Conservation (phyloP, 345 rosid genomes). For the Balakata baccata region DNA sequence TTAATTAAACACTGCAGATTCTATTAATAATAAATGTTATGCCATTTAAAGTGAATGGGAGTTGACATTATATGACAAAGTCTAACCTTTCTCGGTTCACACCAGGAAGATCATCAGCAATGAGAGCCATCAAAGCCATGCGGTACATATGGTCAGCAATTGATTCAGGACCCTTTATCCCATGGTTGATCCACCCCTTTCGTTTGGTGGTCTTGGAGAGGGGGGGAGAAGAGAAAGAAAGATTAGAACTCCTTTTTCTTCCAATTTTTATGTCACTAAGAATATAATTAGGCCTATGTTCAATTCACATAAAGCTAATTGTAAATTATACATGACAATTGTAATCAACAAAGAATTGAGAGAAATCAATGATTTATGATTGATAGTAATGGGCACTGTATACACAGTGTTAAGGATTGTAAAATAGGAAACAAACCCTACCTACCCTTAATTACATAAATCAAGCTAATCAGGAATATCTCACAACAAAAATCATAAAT, state of each 20-base stretch:
- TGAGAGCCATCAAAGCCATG: constrained; percentile 31
- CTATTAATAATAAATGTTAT: background rate
- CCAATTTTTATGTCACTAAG: background rate
- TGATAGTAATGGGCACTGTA: too few species aligned
- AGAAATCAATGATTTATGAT: too few species aligned
- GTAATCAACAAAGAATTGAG: too few species aligned
- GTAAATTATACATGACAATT: background rate
- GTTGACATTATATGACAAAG: background rate
- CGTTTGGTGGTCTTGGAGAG: constrained; percentile 26
- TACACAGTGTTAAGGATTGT: too few species aligned
- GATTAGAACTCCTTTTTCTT: background rate
- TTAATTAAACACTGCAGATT: background rate
- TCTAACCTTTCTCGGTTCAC: constrained; percentile 30
- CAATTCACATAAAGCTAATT: background rate
- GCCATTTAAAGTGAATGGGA: background rate
- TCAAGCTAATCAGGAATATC: too few species aligned
- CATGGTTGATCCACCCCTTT: constrained; percentile 36
- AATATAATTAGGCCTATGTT: background rate
- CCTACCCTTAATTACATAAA: too few species aligned
- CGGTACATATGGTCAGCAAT: constrained; percentile 39
- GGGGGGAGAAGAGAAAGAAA: background rate
- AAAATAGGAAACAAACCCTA: too few species aligned
- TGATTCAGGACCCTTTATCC: constrained; percentile 32
- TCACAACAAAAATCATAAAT: too few species aligned
- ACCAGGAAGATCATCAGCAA: constrained; percentile 26